phyloP scores from a whole-genome alignment of 352 stramenopile species.

The Phytophthora sp. region DNA sequence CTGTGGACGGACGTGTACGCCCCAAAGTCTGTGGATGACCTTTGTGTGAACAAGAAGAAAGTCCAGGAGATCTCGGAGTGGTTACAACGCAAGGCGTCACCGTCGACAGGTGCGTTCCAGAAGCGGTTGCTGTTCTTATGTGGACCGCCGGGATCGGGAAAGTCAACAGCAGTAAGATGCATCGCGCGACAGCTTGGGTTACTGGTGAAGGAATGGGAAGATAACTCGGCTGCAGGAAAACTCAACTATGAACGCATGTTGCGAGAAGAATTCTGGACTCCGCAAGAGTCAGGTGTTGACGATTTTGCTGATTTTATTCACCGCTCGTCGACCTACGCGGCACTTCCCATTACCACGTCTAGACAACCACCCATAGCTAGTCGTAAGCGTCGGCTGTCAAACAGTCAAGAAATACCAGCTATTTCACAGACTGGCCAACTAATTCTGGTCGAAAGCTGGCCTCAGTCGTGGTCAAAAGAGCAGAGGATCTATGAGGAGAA shows the following conservation, averaged over 20 bases:
- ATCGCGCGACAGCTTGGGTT: conserved; percentile 57
- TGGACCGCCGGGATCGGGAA: conserved; percentile 78
- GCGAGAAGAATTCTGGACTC: conserved; percentile 51
- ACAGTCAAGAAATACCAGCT: conserved; percentile 1
- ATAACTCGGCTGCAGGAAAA: conserved; percentile 63
- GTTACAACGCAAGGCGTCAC: conserved; percentile 42
- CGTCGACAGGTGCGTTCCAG: conserved; percentile 17
- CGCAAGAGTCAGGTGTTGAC: conserved; percentile 58
- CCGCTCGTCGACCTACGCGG: conserved; percentile 70
- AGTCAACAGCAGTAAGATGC: conserved; percentile 78
- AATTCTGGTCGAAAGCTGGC: conserved; percentile 82
- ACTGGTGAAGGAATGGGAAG: conserved; percentile 70
- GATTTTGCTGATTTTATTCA: conserved; percentile 86
- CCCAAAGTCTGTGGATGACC: conserved; percentile 56
- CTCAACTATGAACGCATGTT: conserved; percentile 63
- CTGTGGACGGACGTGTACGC: conserved; percentile 63
- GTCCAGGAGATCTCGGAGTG: conserved; percentile 72
- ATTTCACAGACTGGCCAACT: conserved; percentile 40
- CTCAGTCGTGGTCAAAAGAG: conserved; percentile 52
- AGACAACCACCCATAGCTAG: conserved; percentile 11
- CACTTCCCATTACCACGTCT: conserved; percentile 47
- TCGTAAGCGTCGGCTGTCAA: conserved; percentile 27
- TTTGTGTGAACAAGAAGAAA: conserved; percentile 89
- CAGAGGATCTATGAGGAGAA: conserved; percentile 57
- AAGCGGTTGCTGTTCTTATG: conserved; percentile 83